Evolutionary conservation across 208 protist species (phyloP), one percentile per base, ranked within the genome.

Genomic region (Angomonas deanei): DNA sequence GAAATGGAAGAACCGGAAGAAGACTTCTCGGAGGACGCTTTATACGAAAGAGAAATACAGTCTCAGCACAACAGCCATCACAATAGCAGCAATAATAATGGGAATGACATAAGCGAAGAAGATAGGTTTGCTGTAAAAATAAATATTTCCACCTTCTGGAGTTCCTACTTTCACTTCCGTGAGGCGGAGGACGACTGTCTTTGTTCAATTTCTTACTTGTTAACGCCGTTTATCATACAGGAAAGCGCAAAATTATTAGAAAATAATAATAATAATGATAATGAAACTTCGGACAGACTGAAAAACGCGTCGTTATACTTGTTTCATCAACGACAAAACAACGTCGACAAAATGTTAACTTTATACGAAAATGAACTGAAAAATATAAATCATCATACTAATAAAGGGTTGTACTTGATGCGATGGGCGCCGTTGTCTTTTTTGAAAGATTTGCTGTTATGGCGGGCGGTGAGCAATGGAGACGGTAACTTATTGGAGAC

Each of bases 361-460:
- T 24, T 19, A 8, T 28, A 56, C 21, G 50, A 56, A 32, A 30
- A 53, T 11, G 47, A 26, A 15, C 10, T 3, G 15, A 2, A n/a
- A 42, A 42, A 30, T 5, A 11, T 31, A 3, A 3, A 2, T 5
- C 3, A 32, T 56, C 11, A 30, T 24, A 30, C 26, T 28, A 15
- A 33, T 2, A 28, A 19, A 30, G n/a, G n/a, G n/a, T 19, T 4
- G 3, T 5, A 32, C 4, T 32, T 56, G 19, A 13, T 56, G 4
- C 4, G 23, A 15, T 56, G 50, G 50, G 50, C 50, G 26, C 50
- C 50, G 23, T 32, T 56, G 27, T 56, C 50, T 15, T 30, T 56
- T 15, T 30, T 56, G 23, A 56, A 56, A 30, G 50, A 56, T 30
- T 56, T 19, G n/a, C 50, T 56, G 5, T 30, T 56, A 30, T 56